Percentiles rank a stretch among this genome's conserved stretches.
Conservation (phyloP, 768 basidiomycete species). For the Mycena leptocephala region DNA sequence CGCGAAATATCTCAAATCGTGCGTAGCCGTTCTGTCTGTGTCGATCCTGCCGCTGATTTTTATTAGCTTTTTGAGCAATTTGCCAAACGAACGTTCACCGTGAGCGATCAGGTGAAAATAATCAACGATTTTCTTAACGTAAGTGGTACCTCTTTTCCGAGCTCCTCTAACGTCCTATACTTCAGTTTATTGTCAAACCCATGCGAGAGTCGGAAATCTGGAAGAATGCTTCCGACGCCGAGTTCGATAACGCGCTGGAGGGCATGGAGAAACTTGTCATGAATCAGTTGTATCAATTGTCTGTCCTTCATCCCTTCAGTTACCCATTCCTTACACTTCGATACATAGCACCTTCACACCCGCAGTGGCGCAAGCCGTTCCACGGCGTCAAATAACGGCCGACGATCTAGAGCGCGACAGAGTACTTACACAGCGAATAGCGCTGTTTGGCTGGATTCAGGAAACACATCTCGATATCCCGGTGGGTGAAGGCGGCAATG, state of each 20-base stretch:
- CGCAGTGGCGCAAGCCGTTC: conserved; percentile 75
- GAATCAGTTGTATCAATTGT: conserved; percentile 98
- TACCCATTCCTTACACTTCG: not conserved
- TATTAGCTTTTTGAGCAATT: conserved; percentile 91
- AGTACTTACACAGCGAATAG: conserved; percentile 91
- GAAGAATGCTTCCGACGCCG: conserved; percentile 82
- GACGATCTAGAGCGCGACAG: conserved; percentile 98
- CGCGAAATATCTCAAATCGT: conserved; percentile 97
- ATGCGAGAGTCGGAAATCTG: conserved; percentile 92
- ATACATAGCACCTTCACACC: conserved; percentile 91
- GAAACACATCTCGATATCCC: conserved; percentile 94
- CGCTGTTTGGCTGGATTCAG: conserved; percentile 92
- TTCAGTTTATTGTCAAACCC: conserved; percentile 92
- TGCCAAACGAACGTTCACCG: conserved; percentile 93
- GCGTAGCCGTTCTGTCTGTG: conserved; percentile 50
- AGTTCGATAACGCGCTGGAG: conserved; percentile 98
- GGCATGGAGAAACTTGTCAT: conserved; percentile 99
- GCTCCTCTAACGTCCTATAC: conserved; percentile 24
- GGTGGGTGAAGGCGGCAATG: conserved; percentile 78
- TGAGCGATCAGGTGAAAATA: conserved; percentile 94
- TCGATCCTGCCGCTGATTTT: conserved; percentile 9
- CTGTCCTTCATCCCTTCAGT: conserved; percentile 48
- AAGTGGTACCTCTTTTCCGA: conserved; percentile 43
- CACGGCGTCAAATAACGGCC: conserved; percentile 86
- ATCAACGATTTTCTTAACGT: conserved; percentile 95